phyloP scores from a whole-genome alignment of 768 basidiomycete species.

The Collybiopsis confluens region DNA sequence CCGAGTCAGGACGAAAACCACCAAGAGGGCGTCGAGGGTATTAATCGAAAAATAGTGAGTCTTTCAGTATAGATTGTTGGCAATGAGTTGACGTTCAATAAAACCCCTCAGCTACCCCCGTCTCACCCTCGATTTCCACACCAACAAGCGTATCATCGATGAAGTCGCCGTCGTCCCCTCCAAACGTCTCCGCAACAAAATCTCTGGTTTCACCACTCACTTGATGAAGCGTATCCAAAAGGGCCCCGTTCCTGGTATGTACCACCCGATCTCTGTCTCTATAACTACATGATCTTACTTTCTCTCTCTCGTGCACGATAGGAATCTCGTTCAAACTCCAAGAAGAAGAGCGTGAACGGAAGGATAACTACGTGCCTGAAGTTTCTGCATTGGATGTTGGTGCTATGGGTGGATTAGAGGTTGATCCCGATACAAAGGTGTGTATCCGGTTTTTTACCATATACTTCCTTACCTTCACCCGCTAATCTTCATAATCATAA shows the following conservation, averaged over 20 bases:
- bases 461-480: not conserved
- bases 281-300: too few species aligned
- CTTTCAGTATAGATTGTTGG: not conserved
- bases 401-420: constrained; percentile 61
- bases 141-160: constrained; percentile 98
- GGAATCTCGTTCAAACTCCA: constrained; percentile 98
- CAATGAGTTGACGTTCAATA: not conserved
- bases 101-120: constrained; percentile 78
- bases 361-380: constrained; percentile 99
- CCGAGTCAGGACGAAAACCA: constrained; percentile 99
- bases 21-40: constrained; percentile 98
- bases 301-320: too few species aligned
- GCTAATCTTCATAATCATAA: constrained; percentile 27
- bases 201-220: constrained; percentile 99
- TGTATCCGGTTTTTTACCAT: constrained; percentile 20
- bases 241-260: constrained; percentile 86
- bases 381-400: constrained; percentile 90
- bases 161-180: constrained; percentile 96
- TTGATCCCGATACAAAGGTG: constrained; percentile 94
- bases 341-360: constrained; percentile 98
- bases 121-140: constrained; percentile 98
- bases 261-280: too few species aligned
- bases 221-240: constrained; percentile 99
- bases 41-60: constrained; percentile 99
- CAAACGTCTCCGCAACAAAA: constrained; percentile 99